Evolutionary conservation across 805 yeast genomes (phyloP).

Genomic region (Candida chauliodis): DNA sequence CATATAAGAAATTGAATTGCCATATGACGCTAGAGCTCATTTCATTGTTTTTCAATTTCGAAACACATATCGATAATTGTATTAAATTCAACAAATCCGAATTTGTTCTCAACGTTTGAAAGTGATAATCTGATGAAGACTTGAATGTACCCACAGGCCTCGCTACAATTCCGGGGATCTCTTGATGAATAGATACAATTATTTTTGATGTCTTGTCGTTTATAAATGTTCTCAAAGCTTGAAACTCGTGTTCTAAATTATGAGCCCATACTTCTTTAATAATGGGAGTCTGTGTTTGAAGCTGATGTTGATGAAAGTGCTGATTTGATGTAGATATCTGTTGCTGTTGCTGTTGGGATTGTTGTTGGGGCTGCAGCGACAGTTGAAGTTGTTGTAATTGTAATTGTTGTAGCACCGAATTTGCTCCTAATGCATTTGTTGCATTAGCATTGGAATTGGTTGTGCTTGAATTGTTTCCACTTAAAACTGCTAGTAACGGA

Average conservation of each 20-base stretch:
- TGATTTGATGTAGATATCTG: constrained; percentile 19
- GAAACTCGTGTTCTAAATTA: constrained; percentile 66
- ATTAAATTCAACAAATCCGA: constrained; percentile 82
- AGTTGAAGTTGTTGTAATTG: constrained; percentile 20
- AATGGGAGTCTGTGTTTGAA: constrained; percentile 43
- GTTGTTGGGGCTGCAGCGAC: constrained; percentile 14
- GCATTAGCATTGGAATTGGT: constrained; percentile 5
- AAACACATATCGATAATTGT: constrained; percentile 55
- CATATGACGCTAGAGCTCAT: constrained; percentile 81
- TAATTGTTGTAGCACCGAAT: constrained; percentile 28
- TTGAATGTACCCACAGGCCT: constrained; percentile 93
- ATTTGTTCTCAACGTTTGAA: constrained; percentile 89
- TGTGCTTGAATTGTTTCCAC: constrained; percentile 20
- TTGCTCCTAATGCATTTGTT: constrained; percentile 12
- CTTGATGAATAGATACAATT: constrained; percentile 74
- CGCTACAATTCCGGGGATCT: constrained; percentile 93
- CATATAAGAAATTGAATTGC: constrained; percentile 92
- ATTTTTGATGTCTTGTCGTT: constrained; percentile 46
- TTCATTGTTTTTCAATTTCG: constrained; percentile 34
- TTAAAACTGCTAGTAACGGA: constrained; percentile 35
- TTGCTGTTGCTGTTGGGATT: constrained; percentile 14
- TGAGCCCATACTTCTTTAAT: constrained; percentile 73
- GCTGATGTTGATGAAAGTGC: constrained; percentile 15
- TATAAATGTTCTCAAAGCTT: constrained; percentile 54
- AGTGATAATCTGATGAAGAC: constrained; percentile 88